Evolutionary conservation across 805 yeast genomes (phyloP), one percentile per base, ranked within the genome.

Genomic region (Lipomyces sp.): DNA sequence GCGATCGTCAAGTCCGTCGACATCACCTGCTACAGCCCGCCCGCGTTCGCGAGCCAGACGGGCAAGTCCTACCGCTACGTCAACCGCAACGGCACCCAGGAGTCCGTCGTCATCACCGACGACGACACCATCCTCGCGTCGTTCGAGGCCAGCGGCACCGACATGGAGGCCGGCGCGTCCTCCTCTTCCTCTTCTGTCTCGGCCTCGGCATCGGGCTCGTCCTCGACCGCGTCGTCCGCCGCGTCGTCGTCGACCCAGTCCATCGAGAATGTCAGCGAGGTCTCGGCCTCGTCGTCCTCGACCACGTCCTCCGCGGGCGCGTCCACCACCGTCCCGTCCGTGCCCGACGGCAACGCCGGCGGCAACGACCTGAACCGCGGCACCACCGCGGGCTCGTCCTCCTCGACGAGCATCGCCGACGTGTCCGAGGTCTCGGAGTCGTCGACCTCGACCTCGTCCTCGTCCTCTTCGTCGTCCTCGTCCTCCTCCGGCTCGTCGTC

Each of bases 1-100:
- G 82, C 85, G 24, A 74, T 77, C 51, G 62, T 90, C 41, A 73
- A 81, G 61, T 74, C 77, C 39, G 73, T 87, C 33, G 72, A 75
- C 14, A 76, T 89, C 43, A 74, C 79, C 45, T 80, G 95, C 63
- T 84, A 86, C 68, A 87, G 78, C 62, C 78, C 88, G 33, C 96
- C 96, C 26, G 61, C 72, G 11, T 77, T 71, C 32, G 75, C 82
- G 26, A 60, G 62, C 37, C 64, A 66, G 43, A 67, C 68, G 42
- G 65, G 76, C 43, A 67, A 63, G 39, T 71, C 84, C 0, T 83
- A 83, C 63, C 67, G 72, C 19, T 86, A 74, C 72, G 79, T 80
- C 39, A 73, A 66, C 62, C 60, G 74, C 29, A 74, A 70, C 55
- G 74, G 75, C 51, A 74, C 72, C 61, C 70, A 77, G n/a, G 77